These are phyloP conservation scores for Fusarium chlamydosporum DNA, from an alignment of 2,329 filamentous ascomycete species.

Conservation along the genomic window DNA sequence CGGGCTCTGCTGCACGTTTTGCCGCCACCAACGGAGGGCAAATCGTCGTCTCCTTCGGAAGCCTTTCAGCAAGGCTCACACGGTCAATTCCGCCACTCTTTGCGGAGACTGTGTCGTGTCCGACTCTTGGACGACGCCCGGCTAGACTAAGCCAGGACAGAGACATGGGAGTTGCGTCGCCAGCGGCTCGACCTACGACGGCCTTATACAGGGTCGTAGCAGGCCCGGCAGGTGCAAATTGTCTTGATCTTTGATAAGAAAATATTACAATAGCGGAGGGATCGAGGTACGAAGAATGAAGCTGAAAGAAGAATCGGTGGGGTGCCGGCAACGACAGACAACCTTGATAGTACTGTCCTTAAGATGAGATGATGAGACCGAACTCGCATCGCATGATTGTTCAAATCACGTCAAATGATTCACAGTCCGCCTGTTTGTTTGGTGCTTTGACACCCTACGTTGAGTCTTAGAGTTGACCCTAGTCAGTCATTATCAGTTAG, in stretches of 20 bases:
- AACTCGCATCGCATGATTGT: conserved; percentile 20
- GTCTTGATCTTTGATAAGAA: conserved; percentile 50
- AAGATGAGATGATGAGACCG: conserved; percentile 27
- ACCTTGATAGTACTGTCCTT: conserved; percentile 9
- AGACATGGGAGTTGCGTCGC: conserved; percentile 43
- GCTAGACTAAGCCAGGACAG: conserved; percentile 40
- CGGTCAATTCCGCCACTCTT: conserved; percentile 38
- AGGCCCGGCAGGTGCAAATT: conserved; percentile 50
- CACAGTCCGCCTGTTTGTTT: conserved; percentile 25
- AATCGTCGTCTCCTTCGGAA: conserved; percentile 42
- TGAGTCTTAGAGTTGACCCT: conserved; percentile 41
- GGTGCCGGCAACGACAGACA: conserved; percentile 26
- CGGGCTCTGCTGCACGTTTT: conserved; percentile 47
- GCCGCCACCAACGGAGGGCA: conserved; percentile 38
- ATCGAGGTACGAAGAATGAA: conserved; percentile 14
- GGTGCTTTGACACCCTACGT: conserved; percentile 39
- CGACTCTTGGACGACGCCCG: conserved; percentile 41
- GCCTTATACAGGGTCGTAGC: conserved; percentile 40
- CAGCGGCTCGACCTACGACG: conserved; percentile 40
- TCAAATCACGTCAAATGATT: conserved; percentile 25
- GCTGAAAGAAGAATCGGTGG: conserved; percentile 23
- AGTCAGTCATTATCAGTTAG: conserved; percentile 50
- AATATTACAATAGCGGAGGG: conserved; percentile 45
- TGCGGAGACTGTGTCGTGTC: conserved; percentile 46
- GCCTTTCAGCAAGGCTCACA: conserved; percentile 44